A percentile compares a stretch with the other conserved stretches of the same genome.
These are phyloP conservation scores for Diaporthe sp. DNA, from an alignment of 2,329 filamentous ascomycete genomes.

Conservation along the genomic window DNA sequence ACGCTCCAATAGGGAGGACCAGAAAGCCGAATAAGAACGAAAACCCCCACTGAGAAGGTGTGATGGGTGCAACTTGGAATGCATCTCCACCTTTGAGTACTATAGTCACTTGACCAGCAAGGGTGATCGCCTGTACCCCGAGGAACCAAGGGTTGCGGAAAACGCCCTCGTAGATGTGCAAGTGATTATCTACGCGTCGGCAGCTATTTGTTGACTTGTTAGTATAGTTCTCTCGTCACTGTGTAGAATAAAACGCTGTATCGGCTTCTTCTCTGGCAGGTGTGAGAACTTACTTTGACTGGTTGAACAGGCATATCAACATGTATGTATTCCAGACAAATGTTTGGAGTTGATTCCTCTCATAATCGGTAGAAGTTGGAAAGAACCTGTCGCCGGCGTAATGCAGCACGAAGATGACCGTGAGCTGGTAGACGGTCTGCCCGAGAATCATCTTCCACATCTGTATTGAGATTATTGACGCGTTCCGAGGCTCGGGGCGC, in stretches of 20 bases:
- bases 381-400: constrained; percentile 69
- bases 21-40: constrained; percentile 77
- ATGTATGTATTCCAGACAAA: constrained; percentile 89
- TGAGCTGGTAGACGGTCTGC: constrained; percentile 79
- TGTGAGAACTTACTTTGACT: constrained; percentile 50
- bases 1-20: constrained; percentile 58
- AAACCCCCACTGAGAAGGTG: constrained; percentile 78
- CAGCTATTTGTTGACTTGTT: constrained; percentile 58
- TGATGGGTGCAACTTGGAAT: constrained; percentile 73
- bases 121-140: constrained; percentile 74
- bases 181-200: constrained; percentile 83
- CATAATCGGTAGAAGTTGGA: constrained; percentile 57
- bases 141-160: constrained; percentile 83
- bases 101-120: constrained; percentile 79
- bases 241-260: neutral
- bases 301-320: constrained; percentile 93
- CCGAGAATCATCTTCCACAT: constrained; percentile 91
- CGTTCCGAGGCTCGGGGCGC: constrained; percentile 47
- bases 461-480: constrained; percentile 70
- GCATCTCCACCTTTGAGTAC: constrained; percentile 78
- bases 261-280: neutral
- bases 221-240: neutral
- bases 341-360: constrained; percentile 55
- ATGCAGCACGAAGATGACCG: constrained; percentile 72
- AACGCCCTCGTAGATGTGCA: constrained; percentile 87